Conservation (phyloP, 805 yeast species). For the Monosporozyma servazzii region DNA sequence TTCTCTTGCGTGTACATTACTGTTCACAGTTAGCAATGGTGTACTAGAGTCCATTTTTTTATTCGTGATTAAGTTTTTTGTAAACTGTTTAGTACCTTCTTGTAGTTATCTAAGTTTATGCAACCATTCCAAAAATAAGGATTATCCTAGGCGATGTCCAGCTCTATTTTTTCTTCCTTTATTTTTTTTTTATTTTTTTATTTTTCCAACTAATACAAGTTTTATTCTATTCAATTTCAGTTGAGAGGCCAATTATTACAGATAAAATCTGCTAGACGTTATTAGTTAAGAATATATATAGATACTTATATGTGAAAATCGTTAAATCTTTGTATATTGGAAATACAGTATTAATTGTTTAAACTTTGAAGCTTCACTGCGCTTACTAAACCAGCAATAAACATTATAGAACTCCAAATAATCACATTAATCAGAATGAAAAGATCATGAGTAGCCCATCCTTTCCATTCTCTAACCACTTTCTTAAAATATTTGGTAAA, state of each 20-base stretch:
- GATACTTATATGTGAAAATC: neutral
- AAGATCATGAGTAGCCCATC: slow-evolving; percentile 9
- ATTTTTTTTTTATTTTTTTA: neutral
- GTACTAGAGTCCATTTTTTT: slow-evolving; percentile 13
- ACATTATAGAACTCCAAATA: slow-evolving; percentile 14
- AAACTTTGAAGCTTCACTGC: slow-evolving; percentile 3
- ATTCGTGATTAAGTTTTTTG: neutral
- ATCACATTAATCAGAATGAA: slow-evolving; percentile 12
- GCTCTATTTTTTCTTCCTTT: neutral
- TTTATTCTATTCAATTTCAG: neutral
- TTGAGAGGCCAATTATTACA: neutral
- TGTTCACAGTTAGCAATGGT: slow-evolving; percentile 12
- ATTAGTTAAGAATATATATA: neutral
- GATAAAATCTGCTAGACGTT: neutral
- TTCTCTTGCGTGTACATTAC: slow-evolving; percentile 5
- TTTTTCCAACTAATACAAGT: neutral
- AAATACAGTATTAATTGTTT: neutral
- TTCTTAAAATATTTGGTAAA: neutral
- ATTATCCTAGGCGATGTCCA: neutral
- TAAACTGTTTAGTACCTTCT: neutral
- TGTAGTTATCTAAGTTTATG: neutral
- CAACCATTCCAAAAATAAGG: neutral
- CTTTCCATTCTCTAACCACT: slow-evolving; percentile 11
- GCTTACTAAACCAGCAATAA: slow-evolving; percentile 9
- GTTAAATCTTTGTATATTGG: neutral